Conservation (phyloP, 257 asterid species). For the Anisodus tanguticus region DNA sequence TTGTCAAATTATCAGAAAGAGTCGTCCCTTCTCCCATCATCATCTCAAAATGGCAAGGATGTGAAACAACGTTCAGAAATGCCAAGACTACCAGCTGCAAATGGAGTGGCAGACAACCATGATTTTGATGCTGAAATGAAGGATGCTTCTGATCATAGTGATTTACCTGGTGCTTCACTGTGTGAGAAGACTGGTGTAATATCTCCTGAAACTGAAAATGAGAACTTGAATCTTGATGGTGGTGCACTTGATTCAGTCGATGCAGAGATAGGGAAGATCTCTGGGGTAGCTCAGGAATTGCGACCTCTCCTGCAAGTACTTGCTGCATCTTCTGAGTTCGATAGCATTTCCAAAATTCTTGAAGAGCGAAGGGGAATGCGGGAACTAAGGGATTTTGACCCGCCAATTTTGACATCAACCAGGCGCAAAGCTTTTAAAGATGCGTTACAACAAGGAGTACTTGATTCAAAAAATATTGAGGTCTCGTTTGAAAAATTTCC, state of each 20-base stretch:
- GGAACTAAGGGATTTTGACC: conserved; percentile 62
- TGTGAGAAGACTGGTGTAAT: conserved; percentile 52
- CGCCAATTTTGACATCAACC: conserved; percentile 55
- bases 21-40: conserved; percentile 61
- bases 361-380: conserved; percentile 61
- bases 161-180: conserved; percentile 37
- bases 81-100: conserved; percentile 63
- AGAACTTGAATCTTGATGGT: conserved; percentile 44
- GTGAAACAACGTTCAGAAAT: conserved; percentile 54
- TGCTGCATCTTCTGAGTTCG: conserved; percentile 60
- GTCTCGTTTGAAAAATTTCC: conserved; percentile 84
- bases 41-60: conserved; percentile 58
- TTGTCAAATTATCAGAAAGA: conserved; percentile 61
- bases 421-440: conserved; percentile 80
- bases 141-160: conserved; percentile 57
- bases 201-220: conserved; percentile 53
- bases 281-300: conserved; percentile 53
- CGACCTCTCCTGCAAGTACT: conserved; percentile 60
- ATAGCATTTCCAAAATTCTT: conserved; percentile 54
- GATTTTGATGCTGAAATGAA: conserved; percentile 59
- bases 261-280: conserved; percentile 56
- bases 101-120: conserved; percentile 60
- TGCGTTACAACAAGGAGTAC: conserved; percentile 61
- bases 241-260: conserved; percentile 42
- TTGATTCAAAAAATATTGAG: conserved; percentile 61